Evolutionary conservation across 1,284 basidiomycete genomes (phyloP), one percentile per base, ranked within the genome.

Genomic region (Vanrija sp.): DNA sequence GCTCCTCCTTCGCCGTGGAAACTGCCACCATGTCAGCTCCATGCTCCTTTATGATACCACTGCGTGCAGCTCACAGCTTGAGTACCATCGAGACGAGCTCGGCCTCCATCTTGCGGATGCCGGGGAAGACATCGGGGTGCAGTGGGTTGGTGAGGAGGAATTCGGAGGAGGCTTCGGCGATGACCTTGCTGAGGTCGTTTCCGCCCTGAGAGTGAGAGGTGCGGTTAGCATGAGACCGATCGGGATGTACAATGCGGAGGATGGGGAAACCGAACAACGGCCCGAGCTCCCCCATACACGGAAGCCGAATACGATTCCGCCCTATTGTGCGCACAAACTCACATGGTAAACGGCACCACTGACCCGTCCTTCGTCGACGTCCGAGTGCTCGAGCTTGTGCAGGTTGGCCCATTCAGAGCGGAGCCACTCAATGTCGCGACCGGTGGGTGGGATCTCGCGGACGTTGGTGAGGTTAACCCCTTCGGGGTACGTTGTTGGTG

Each of bases 71-170:
- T 63, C 60, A 79, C 78, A 95, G 81, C 54, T 83, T 81, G 44
- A 98, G 80, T 60, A 88, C 89, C 88, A 97, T 97, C n/a, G 88
- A 80, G 41, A 98, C 91, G 43, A 98, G 84, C 71, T 98, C 94
- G 8, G 93, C 88, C 71, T 98, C 95, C 95, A 98, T 98, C 77
- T 96, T 94, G 47, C 95, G 82, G 6, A 98, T 79, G 0, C 80
- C 78, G 0, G 95, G 94, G 78, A 98, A 98, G 35, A 96, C 86
- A 59, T 96, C 93, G 0, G 95, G 93, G 67, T 98, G 95, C 3
- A 98, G 80, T 1, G 95, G 94, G 67, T 98, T 98, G 24, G 89
- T 61, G 9, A 73, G 60, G 24, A 75, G 53, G 49, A 77, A 78
- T 56, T 67, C 68, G 27, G 68, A 66, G 56, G 76, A 76, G 8